Evolutionary conservation across 2,329 filamentous ascomycete genomes (phyloP).

Genomic region (Ambrosiella cleistominuta): DNA sequence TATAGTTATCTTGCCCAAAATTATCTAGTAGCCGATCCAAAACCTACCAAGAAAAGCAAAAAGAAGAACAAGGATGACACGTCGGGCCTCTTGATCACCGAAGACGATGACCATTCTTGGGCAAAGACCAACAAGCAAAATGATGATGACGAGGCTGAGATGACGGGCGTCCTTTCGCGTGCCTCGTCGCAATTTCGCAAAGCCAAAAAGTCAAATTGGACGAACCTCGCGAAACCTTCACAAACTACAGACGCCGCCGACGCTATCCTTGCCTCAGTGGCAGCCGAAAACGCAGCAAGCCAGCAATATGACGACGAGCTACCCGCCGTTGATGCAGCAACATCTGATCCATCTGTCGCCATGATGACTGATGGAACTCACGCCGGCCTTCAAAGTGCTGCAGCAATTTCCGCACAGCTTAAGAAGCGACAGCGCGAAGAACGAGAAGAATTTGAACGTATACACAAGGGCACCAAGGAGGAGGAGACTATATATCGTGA

Average conservation of each 20-base stretch:
- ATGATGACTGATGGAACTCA: constrained; percentile 78
- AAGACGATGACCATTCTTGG: constrained; percentile 44
- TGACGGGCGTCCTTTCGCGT: constrained; percentile 29
- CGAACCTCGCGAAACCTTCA: constrained; percentile 37
- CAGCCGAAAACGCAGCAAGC: constrained; percentile 43
- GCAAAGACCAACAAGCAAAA: constrained; percentile 23
- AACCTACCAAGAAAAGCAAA: constrained; percentile 45
- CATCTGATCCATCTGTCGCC: constrained; percentile 28
- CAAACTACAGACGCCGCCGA: constrained; percentile 51
- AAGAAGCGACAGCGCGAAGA: constrained; percentile 50
- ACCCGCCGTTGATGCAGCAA: constrained; percentile 25
- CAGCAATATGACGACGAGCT: constrained; percentile 31
- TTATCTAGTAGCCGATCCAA: constrained; percentile 52
- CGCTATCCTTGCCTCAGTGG: constrained; percentile 57
- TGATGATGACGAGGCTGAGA: constrained; percentile 31
- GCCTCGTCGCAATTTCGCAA: constrained; percentile 48
- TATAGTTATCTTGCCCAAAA: constrained; percentile 79
- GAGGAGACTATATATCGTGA: constrained; percentile 81
- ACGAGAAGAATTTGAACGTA: constrained; percentile 28
- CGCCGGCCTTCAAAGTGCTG: constrained; percentile 73
- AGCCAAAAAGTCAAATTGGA: constrained; percentile 68
- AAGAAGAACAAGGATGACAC: constrained; percentile 25
- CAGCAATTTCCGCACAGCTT: constrained; percentile 54
- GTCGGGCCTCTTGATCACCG: constrained; percentile 43
- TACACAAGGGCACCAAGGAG: constrained; percentile 24